Conservation (phyloP, 208 protist genomes). For the Trypanosoma grayi region DNA sequence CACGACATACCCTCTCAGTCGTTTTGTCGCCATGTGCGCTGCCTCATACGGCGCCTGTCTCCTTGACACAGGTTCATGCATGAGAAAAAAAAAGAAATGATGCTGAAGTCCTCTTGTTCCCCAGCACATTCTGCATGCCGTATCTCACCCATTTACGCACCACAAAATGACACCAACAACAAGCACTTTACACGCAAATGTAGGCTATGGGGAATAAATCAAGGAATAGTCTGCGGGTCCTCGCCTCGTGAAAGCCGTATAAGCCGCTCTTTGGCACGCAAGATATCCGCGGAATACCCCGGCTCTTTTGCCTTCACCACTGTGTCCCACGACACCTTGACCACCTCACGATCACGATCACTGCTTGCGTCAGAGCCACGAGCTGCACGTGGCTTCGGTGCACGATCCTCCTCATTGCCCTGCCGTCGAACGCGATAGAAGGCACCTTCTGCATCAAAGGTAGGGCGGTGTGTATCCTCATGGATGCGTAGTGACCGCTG, state of each 20-base stretch:
- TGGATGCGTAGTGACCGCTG: slow-evolving; percentile 64
- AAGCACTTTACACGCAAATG: neutral
- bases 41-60: neutral
- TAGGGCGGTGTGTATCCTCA: slow-evolving; percentile 72
- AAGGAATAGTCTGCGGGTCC: slow-evolving; percentile 81
- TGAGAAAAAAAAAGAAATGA: slow-evolving; percentile 5
- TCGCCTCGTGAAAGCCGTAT: slow-evolving; percentile 84
- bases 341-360: slow-evolving; percentile 32
- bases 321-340: slow-evolving; percentile 85
- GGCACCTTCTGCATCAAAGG: slow-evolving; percentile 85
- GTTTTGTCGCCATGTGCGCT: slow-evolving; percentile 1
- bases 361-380: slow-evolving; percentile 54
- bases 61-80: neutral
- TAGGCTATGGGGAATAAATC: slow-evolving; percentile 7
- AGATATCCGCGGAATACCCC: slow-evolving; percentile 66
- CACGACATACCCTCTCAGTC: slow-evolving; percentile 11
- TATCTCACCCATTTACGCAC: neutral
- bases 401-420: slow-evolving; percentile 48
- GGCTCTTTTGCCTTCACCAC: slow-evolving; percentile 62
- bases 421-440: slow-evolving; percentile 78
- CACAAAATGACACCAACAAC: slow-evolving; percentile 6
- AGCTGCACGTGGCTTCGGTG: slow-evolving; percentile 55
- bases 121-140: neutral
- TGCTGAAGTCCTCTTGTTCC: slow-evolving; percentile 1
- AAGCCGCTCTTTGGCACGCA: slow-evolving; percentile 82